Evolutionary conservation across 2,329 filamentous ascomycete species (phyloP).

Genomic region (Diplodia seriata): DNA sequence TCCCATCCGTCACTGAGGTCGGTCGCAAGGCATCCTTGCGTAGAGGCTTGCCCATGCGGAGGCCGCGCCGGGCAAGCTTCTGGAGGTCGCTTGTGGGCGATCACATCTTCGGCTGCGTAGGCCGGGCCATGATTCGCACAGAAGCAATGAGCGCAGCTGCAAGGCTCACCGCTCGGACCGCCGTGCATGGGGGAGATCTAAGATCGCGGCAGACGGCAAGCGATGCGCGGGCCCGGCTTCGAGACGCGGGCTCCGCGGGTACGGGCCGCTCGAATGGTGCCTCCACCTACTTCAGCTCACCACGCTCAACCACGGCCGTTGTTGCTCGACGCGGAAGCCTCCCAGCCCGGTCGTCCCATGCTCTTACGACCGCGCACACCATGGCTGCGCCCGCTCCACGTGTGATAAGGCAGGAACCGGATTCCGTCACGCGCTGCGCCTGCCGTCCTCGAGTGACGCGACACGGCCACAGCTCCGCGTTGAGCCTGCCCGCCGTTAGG

Average conservation of each 20-base stretch:
- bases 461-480: slow-evolving; percentile 14
- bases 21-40: slow-evolving; percentile 23
- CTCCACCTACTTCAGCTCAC: slow-evolving; percentile 11
- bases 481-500: slow-evolving; percentile 13
- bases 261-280: slow-evolving; percentile 5
- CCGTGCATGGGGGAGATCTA: slow-evolving; percentile 22
- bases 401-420: slow-evolving; percentile 23
- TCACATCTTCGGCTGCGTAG: slow-evolving; percentile 19
- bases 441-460: slow-evolving; percentile 14
- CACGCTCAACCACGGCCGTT: too few relatives aligned
- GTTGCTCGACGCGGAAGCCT: not conserved
- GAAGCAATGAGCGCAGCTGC: slow-evolving; percentile 10
- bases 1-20: not conserved
- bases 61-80: not conserved
- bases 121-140: slow-evolving; percentile 21
- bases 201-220: slow-evolving; percentile 27
- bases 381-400: slow-evolving; percentile 5
- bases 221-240: slow-evolving; percentile 6
- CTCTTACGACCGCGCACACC: slow-evolving; percentile 21
- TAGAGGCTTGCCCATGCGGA: slow-evolving; percentile 6
- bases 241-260: not conserved
- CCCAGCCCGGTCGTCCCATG: slow-evolving; percentile 22
- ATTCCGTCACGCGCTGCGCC: slow-evolving; percentile 17
- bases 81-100: slow-evolving; percentile 9
- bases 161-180: slow-evolving; percentile 28